phyloP scores from a whole-genome alignment of 805 yeast species.

The Candida andamanensis region DNA sequence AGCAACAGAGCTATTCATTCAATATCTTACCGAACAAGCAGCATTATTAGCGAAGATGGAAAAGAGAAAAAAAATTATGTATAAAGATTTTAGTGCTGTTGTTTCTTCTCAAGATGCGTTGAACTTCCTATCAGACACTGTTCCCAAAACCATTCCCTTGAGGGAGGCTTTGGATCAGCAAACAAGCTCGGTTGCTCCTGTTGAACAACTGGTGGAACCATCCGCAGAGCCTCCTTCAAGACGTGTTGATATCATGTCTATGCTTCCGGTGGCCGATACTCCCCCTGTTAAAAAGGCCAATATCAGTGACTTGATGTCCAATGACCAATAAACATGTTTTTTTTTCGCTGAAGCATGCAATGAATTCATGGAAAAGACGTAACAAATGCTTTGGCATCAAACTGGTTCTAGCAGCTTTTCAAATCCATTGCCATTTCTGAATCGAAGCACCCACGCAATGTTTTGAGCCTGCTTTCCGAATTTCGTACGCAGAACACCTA shows the following conservation, averaged over 20 bases:
- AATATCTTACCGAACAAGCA: slow-evolving; percentile 68
- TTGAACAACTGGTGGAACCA: no score
- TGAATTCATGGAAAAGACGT: slow-evolving; percentile 1
- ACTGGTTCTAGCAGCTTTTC: background rate
- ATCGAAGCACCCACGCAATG: slow-evolving; percentile 31
- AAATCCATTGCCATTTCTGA: slow-evolving; percentile 10
- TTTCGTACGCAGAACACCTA: slow-evolving; percentile 21
- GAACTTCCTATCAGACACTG: slow-evolving; percentile 58
- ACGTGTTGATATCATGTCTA: slow-evolving; percentile 6
- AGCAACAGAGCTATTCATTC: slow-evolving; percentile 74
- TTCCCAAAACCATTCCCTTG: slow-evolving; percentile 56
- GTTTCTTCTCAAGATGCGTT: slow-evolving; percentile 56
- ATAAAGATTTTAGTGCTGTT: slow-evolving; percentile 64
- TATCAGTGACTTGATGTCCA: slow-evolving; percentile 27
- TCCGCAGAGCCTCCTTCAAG: slow-evolving; percentile 4
- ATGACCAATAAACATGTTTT: slow-evolving; percentile 4
- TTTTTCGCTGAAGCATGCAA: no score
- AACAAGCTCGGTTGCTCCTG: slow-evolving; percentile 13
- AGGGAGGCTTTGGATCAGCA: slow-evolving; percentile 38
- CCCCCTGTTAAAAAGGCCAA: slow-evolving; percentile 25
- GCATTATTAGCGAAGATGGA: slow-evolving; percentile 57
- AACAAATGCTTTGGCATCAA: slow-evolving; percentile 1
- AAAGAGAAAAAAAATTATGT: slow-evolving; percentile 63
- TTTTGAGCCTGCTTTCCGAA: slow-evolving; percentile 22
- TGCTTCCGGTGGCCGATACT: slow-evolving; percentile 5